Conservation (phyloP, 176 grass and related monocot genomes). For the Eleusine indica region DNA sequence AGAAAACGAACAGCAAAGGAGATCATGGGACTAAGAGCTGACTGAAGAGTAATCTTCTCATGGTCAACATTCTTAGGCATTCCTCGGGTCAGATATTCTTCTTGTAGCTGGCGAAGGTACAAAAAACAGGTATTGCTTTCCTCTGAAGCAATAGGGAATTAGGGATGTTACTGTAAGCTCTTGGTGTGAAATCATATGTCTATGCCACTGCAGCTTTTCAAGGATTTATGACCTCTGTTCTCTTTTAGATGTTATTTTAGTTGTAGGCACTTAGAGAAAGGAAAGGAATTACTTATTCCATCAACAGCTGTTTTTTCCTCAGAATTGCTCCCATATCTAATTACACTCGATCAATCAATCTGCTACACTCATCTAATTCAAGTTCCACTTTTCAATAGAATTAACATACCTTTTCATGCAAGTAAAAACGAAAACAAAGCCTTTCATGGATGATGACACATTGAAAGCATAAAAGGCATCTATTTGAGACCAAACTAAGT, state of each 20-base stretch:
- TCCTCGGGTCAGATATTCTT: constrained; percentile 31
- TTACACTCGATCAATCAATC: not conserved
- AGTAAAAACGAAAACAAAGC: not conserved
- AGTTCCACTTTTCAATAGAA: not conserved
- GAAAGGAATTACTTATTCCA: not conserved
- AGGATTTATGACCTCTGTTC: constrained; percentile 1
- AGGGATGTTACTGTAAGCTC: constrained; percentile 17
- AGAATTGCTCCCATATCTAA: too few relatives aligned
- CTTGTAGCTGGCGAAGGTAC: not conserved
- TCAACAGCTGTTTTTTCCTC: not conserved
- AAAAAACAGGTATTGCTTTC: not conserved
- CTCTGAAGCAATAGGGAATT: not conserved
- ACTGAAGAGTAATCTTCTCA: constrained; percentile 37
- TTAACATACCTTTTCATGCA: not conserved
- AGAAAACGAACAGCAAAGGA: constrained; percentile 79
- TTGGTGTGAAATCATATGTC: constrained; percentile 16
- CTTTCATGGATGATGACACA: not conserved
- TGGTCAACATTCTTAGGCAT: constrained; percentile 24
- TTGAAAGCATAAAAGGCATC: not conserved
- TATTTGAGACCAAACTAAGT: not conserved
- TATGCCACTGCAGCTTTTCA: constrained; percentile 1
- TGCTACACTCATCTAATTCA: not conserved
- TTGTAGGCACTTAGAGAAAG: not conserved
- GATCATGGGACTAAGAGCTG: constrained; percentile 77
- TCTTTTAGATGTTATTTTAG: not conserved